A percentile compares a stretch with the other conserved stretches of the same genome.
Evolutionary conservation across 441 rosid genomes (phyloP).

Genomic region (Pelargonium exstipulatum): DNA sequence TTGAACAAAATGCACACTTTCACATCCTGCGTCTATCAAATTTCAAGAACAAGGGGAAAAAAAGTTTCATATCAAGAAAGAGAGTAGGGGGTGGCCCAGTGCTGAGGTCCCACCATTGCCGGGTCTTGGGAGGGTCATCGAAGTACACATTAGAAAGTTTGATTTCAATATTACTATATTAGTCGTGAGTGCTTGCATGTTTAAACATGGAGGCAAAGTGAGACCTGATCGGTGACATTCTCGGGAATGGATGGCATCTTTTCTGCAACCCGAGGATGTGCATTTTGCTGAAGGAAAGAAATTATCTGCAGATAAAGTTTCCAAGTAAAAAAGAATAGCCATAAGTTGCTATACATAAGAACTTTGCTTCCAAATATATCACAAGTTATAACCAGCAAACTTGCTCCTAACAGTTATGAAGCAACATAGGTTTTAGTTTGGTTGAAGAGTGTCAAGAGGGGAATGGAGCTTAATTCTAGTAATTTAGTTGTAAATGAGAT

Average conservation of each 20-base stretch:
- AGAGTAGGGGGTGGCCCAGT: too few species aligned
- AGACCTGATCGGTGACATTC: conserved; percentile 95
- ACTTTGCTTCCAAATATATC: neutral
- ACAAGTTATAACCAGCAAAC: too few species aligned
- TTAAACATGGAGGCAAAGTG: conserved; percentile 15
- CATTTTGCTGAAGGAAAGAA: conserved; percentile 82
- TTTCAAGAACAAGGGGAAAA: neutral
- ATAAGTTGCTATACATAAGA: neutral
- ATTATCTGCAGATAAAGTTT: conserved; percentile 50
- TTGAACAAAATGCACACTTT: neutral
- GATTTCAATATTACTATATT: neutral
- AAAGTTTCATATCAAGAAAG: neutral
- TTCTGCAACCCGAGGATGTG: conserved; percentile 84
- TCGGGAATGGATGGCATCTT: conserved; percentile 77
- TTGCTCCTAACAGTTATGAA: too few species aligned
- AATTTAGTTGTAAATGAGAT: too few species aligned
- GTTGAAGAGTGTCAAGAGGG: too few species aligned
- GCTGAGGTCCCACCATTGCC: too few species aligned
- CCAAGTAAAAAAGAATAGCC: neutral
- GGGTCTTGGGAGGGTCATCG: neutral
- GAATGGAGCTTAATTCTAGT: too few species aligned
- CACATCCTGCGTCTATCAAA: neutral
- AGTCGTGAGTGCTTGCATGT: neutral
- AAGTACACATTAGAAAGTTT: neutral
- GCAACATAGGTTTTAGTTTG: too few species aligned